Base-by-base conservation (phyloP, 495 filamentous ascomycete species). In the Neurospora sp. region DNA sequence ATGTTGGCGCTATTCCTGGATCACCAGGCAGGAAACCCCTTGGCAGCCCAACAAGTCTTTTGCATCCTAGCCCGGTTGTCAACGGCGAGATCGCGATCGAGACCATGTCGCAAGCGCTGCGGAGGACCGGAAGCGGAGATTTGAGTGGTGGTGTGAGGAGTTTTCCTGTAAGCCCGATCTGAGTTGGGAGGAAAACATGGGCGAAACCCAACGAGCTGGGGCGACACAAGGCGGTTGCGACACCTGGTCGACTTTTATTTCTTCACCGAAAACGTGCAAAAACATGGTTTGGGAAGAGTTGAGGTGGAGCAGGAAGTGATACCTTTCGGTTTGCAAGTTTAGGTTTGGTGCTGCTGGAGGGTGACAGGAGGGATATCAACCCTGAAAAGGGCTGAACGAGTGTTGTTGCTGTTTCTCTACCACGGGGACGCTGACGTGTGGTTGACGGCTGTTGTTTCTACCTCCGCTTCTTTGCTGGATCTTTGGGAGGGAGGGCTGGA, bases 81-180 rank as follows among this genome's bases (percentile, higher is more conserved):
- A 87, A 84, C 38, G 91, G 92, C 1, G 94, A 96, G 74, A 81
- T 97, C 44, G 90, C 88, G 38, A 90, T 97, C 72, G 93, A 97
- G 83, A 97, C 94, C 9, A 96, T 97, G 94, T 86, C 89, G 69
- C 93, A 97, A 82, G 93, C 94, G 27, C 84, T 95, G 80, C 83
- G 90, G 80, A 89, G 91, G 81, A 96, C 93, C 4, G 91, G 89
- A 10, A 95, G 92, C 81, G 91, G 92, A 22, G 94, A 97, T 78
- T 80, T 97, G 75, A 88, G 88, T 73, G 86, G 87, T 74, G 83
- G 85, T 40, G 80, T 85, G 53, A 82, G 86, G 74, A 91, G 90
- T 79, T 87, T 88, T 69, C 86, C 90, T 16, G 78, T 87, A 42
- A 92, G 89, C 80, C 87, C 89, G 1, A 81, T 89, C 68, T 79